These are phyloP conservation scores for Arctium minus DNA, from an alignment of 129 eudicot genomes.

Conservation along the genomic window DNA sequence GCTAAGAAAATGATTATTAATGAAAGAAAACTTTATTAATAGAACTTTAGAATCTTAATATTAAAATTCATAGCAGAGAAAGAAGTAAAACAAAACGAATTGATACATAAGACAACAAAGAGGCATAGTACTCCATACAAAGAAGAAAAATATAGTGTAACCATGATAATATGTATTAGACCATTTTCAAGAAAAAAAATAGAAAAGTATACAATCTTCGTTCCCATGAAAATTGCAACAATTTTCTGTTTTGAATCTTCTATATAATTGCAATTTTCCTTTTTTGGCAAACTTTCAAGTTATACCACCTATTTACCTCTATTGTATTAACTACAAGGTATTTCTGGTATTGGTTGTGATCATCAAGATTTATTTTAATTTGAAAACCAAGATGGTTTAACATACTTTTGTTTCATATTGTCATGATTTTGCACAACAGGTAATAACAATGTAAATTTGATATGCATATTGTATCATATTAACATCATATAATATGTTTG, in stretches of 20 bases:
- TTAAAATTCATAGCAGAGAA: not conserved
- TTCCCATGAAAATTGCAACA: not conserved
- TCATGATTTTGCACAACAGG: not conserved
- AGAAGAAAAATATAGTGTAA: not conserved
- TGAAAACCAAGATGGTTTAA: constrained; percentile 6
- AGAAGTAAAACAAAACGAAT: not conserved
- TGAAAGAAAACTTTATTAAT: not conserved
- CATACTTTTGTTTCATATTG: not conserved
- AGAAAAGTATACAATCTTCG: not conserved
- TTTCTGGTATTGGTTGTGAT: not conserved
- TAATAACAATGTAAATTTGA: too few species aligned
- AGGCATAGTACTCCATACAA: not conserved
- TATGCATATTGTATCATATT: too few species aligned
- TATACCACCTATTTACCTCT: constrained; percentile 2
- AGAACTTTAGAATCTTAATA: not conserved
- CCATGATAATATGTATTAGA: not conserved
- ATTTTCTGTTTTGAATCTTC: not conserved
- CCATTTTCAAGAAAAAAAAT: not conserved
- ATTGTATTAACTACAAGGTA: not conserved
- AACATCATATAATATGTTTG: too few species aligned
- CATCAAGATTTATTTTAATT: not conserved
- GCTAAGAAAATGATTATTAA: not conserved
- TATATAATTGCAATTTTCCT: not conserved
- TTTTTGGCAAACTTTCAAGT: not conserved
- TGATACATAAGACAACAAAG: not conserved